These are phyloP conservation scores for Arthrobotrys megalospora DNA, from an alignment of 2,329 filamentous ascomycete genomes.

Conservation along the genomic window DNA sequence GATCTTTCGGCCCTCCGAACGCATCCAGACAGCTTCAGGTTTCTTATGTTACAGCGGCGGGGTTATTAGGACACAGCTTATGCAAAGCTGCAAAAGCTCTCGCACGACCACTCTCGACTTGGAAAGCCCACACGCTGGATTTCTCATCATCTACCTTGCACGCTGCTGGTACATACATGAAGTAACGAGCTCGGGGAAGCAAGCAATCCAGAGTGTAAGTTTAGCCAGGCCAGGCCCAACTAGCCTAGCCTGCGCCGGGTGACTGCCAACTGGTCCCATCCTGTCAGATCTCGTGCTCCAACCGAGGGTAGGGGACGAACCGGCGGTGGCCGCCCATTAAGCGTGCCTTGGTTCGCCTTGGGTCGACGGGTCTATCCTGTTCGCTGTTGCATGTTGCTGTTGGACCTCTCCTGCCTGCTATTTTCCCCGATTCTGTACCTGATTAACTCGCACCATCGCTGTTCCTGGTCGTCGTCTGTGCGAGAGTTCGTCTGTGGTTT, in stretches of 20 bases:
- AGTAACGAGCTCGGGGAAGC: slow-evolving; percentile 26
- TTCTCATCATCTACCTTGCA: slow-evolving; percentile 17
- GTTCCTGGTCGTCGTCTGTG: slow-evolving; percentile 46
- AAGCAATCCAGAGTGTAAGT: background rate
- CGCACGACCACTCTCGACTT: slow-evolving; percentile 32
- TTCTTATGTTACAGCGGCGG: slow-evolving; percentile 9
- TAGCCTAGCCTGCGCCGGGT: background rate
- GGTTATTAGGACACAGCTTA: background rate
- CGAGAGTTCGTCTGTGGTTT: slow-evolving; percentile 46
- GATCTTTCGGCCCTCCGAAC: background rate
- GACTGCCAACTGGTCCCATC: slow-evolving; percentile 5
- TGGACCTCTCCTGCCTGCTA: slow-evolving; percentile 6
- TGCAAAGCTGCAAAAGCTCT: slow-evolving; percentile 10
- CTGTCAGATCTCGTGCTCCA: slow-evolving; percentile 49
- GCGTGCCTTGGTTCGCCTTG: slow-evolving; percentile 28
- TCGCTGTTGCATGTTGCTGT: slow-evolving; percentile 29
- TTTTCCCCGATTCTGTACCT: slow-evolving; percentile 47
- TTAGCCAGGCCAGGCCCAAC: background rate
- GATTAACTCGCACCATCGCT: slow-evolving; percentile 32
- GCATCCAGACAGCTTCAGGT: slow-evolving; percentile 3
- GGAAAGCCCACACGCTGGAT: slow-evolving; percentile 51
- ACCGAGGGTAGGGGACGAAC: slow-evolving; percentile 55
- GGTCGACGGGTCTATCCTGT: slow-evolving; percentile 14
- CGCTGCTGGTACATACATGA: slow-evolving; percentile 30
- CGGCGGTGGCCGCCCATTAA: slow-evolving; percentile 36